These are phyloP conservation scores for Neophaeococcomyces aloes DNA, from an alignment of 2,329 filamentous ascomycete species.

Conservation along the genomic window DNA sequence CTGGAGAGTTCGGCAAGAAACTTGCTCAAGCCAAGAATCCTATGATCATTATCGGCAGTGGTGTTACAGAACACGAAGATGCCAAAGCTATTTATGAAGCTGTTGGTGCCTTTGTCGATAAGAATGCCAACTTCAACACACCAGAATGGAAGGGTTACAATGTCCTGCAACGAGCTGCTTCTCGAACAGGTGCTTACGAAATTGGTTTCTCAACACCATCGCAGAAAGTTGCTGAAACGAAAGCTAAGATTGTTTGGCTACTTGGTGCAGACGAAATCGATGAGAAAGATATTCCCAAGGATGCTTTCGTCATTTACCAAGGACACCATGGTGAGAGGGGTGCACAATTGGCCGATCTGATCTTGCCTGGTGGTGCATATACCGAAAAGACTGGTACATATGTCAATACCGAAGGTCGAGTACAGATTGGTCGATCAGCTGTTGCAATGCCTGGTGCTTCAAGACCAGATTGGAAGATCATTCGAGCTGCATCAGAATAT, in stretches of 20 bases:
- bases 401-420: constrained; percentile 93
- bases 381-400: constrained; percentile 95
- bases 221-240: constrained; percentile 66
- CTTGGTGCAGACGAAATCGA: constrained; percentile 88
- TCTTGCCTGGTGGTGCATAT: constrained; percentile 89
- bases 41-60: constrained; percentile 94
- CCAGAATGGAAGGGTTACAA: constrained; percentile 97
- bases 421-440: constrained; percentile 84
- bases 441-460: constrained; percentile 81
- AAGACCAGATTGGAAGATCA: constrained; percentile 97
- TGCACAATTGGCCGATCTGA: constrained; percentile 82
- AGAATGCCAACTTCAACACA: constrained; percentile 80
- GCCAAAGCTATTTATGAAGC: constrained; percentile 89
- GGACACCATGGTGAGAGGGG: constrained; percentile 94
- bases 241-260: constrained; percentile 92
- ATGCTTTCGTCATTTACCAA: constrained; percentile 95
- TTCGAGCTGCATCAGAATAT: constrained; percentile 86
- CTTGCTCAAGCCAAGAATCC: constrained; percentile 76
- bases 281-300: constrained; percentile 79
- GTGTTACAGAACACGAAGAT: constrained; percentile 80
- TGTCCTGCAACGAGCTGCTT: constrained; percentile 85
- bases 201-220: constrained; percentile 88
- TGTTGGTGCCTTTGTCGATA: constrained; percentile 82
- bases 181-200: constrained; percentile 86
- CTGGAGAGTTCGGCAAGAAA: constrained; percentile 86